Evolutionary conservation across 306 rosid genomes (phyloP), one percentile per base, ranked within the genome.

Genomic region (Vigna radiata): DNA sequence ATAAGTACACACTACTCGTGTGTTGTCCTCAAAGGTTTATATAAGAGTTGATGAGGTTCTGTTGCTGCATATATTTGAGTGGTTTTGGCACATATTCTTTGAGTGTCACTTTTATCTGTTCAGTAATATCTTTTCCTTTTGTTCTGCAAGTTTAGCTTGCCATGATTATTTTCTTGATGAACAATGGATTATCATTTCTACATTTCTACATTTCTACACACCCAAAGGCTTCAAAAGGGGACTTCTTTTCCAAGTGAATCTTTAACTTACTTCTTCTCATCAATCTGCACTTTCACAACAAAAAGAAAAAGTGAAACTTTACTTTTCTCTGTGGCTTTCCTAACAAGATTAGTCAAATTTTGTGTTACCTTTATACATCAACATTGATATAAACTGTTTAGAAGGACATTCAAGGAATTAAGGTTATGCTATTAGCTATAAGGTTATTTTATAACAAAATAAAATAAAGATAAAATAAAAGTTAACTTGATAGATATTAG

Each of bases 51-150:
- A 41, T 23, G 49, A 39, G 70, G 61, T 80, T 77, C 59, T 64
- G 81, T 89, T 77, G 84, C 85, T 75, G 77, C 63, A 37, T 53
- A 75, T 36, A 61, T 11, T 31, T 49, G 68, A 72, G 60, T 72
- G 79, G 80, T 43, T 84, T 86, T 85, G 89, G 97, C 85, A 89
- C 84, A 88, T 94, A 87, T 95, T 83, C 97, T 84, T 94, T 83
- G 95, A 88, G 96, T 95, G 96, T 83, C 59, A 83, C 72, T 76
- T 76, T 44, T 33, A 50, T 66, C 52, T 6, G 48, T 33, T 76
- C 78, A 65, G 79, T 78, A 65, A 81, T 75, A 10, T 74, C 65
- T 70, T 14, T 58, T 59, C 55, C 43, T 59, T 53, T 63, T 77
- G 74, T 63, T 77, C 80, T 79, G 82, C 72, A 87, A 72, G 83